Conservation (phyloP, 192 early-diverging fungal species). For the Umbelopsis sp. region DNA sequence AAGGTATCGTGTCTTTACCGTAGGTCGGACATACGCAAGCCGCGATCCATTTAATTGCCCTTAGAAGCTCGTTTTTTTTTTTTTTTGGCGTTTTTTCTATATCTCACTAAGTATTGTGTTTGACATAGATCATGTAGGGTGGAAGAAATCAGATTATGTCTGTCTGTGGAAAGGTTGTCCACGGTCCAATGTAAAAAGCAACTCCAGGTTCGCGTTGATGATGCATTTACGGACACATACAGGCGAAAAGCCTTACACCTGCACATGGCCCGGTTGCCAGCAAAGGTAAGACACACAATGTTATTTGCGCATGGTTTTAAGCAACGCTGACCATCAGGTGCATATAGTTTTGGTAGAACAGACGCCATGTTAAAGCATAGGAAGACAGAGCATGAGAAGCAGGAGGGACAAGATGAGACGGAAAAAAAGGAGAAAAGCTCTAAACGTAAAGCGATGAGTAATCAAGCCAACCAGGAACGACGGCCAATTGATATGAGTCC, state of each 20-base stretch:
- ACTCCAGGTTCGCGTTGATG: conserved; percentile 59
- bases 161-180: conserved; percentile 61
- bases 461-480: background rate
- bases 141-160: conserved; percentile 57
- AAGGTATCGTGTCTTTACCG: conserved; percentile 33
- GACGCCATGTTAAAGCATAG: conserved; percentile 41
- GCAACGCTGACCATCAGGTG: background rate
- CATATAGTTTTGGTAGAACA: conserved; percentile 37
- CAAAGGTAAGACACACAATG: conserved; percentile 28
- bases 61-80: background rate
- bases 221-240: conserved; percentile 64
- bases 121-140: conserved; percentile 54
- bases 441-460: background rate
- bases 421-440: conserved; percentile 12
- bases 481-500: conserved; percentile 13
- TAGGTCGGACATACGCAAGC: too few relatives aligned
- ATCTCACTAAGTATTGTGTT: background rate
- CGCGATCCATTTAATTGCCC: background rate
- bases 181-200: conserved; percentile 48
- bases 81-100: background rate
- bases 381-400: conserved; percentile 32
- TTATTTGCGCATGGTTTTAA: background rate
- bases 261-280: conserved; percentile 33
- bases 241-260: conserved; percentile 61
- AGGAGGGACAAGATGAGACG: background rate